A percentile compares a stretch with the other conserved stretches of the same genome.
Conservation (phyloP, 495 filamentous ascomycete genomes). For the Hypoxylon lenormandii region DNA sequence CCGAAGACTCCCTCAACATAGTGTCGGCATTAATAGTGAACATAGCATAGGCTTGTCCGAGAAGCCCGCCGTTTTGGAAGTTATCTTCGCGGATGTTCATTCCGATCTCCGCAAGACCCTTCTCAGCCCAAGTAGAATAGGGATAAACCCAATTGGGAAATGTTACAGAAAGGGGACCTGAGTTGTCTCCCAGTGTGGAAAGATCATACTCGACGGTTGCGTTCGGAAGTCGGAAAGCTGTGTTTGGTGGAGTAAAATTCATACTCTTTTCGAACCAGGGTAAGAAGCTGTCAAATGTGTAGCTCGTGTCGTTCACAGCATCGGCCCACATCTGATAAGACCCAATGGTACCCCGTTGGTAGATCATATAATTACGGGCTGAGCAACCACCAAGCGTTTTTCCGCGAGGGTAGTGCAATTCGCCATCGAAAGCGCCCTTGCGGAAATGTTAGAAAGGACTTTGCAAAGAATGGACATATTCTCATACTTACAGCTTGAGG, state of each 20-base stretch:
- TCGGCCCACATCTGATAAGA: constrained; percentile 70
- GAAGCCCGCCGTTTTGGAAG: constrained; percentile 53
- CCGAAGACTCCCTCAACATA: constrained; percentile 41
- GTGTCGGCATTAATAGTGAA: constrained; percentile 47
- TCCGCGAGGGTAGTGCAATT: constrained; percentile 56
- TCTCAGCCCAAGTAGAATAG: constrained; percentile 55
- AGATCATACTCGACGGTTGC: constrained; percentile 58
- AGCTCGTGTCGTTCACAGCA: constrained; percentile 66
- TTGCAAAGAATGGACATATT: background rate
- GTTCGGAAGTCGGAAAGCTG: constrained; percentile 52
- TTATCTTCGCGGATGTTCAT: constrained; percentile 46
- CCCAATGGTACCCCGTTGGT: constrained; percentile 50
- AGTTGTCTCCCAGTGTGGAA: constrained; percentile 42
- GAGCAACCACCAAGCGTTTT: constrained; percentile 59
- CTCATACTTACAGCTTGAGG: constrained; percentile 25
- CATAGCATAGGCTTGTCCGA: constrained; percentile 48
- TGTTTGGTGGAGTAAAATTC: constrained; percentile 65
- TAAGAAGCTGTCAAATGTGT: constrained; percentile 64
- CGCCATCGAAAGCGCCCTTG: constrained; percentile 34
- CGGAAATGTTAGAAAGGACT: background rate
- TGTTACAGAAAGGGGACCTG: constrained; percentile 64
- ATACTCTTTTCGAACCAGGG: constrained; percentile 67
- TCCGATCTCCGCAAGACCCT: constrained; percentile 55
- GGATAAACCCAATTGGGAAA: constrained; percentile 63
- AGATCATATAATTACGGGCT: constrained; percentile 66